Percentiles rank a stretch among this genome's conserved stretches.
phyloP scores from a whole-genome alignment of 140 eudicot genomes.

The Anethum foeniculum region DNA sequence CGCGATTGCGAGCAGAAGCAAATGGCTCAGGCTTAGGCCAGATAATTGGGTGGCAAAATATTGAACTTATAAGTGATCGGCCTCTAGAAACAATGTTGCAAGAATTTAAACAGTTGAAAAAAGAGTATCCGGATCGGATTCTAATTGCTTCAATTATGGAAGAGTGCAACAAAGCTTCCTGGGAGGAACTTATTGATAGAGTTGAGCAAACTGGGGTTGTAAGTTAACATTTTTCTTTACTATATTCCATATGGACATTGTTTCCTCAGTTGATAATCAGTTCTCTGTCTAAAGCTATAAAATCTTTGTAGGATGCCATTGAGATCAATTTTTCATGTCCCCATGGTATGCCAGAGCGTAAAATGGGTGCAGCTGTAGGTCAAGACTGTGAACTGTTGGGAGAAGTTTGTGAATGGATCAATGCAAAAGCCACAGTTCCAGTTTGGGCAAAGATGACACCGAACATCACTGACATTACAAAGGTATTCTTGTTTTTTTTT shows the following conservation, averaged over 20 bases:
- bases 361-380: constrained; percentile 97
- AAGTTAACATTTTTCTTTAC: constrained; percentile 20
- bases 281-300: constrained; percentile 1
- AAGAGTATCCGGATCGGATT: constrained; percentile 93
- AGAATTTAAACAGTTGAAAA: constrained; percentile 72
- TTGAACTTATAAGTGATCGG: constrained; percentile 93
- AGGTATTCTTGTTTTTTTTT: constrained; percentile 33
- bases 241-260: constrained; percentile 4
- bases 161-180: constrained; percentile 81
- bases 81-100: constrained; percentile 88
- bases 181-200: constrained; percentile 93
- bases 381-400: constrained; percentile 93
- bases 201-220: constrained; percentile 93
- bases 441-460: constrained; percentile 99
- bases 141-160: constrained; percentile 98
- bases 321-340: constrained; percentile 95
- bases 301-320: constrained; percentile 58
- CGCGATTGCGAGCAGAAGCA: constrained; percentile 71
- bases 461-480: constrained; percentile 77
- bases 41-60: constrained; percentile 88
- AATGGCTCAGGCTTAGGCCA: constrained; percentile 87
- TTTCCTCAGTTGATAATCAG: background rate
- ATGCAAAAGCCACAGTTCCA: constrained; percentile 88
- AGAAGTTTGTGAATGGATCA: constrained; percentile 90
- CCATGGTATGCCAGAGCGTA: constrained; percentile 97